Conservation (phyloP, 2,329 filamentous ascomycete genomes). For the Tolypocladium nubicola region DNA sequence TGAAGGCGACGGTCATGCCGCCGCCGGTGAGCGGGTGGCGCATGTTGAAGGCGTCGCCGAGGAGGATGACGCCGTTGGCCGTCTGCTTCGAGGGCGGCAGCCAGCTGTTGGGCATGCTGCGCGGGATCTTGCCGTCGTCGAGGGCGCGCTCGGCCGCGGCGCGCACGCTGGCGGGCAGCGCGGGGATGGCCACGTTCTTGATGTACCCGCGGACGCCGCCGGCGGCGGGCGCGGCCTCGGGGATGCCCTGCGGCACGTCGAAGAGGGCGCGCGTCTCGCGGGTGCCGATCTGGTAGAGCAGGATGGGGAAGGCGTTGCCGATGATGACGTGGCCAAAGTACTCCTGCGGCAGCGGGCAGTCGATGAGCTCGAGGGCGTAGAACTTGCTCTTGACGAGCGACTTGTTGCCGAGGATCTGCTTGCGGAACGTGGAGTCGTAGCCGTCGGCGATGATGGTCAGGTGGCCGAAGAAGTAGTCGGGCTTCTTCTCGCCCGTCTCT, state of each 20-base stretch:
- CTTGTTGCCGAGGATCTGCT: conserved; percentile 55
- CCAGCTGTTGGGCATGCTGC: conserved; percentile 91
- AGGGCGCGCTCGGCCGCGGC: conserved; percentile 68
- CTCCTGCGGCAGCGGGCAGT: conserved; percentile 66
- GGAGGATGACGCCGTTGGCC: conserved; percentile 57
- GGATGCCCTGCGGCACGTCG: conserved; percentile 70
- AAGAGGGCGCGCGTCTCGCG: conserved; percentile 87
- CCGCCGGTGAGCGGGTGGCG: conserved; percentile 95
- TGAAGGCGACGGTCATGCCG: conserved; percentile 96
- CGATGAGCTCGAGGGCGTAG: conserved; percentile 85
- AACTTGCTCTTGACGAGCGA: conserved; percentile 78
- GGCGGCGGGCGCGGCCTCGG: conserved; percentile 59
- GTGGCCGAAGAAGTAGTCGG: conserved; percentile 77
- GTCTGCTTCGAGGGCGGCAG: conserved; percentile 61
- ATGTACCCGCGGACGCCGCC: conserved; percentile 85
- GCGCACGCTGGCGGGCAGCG: conserved; percentile 60
- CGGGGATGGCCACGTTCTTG: conserved; percentile 65
- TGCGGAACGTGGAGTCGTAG: conserved; percentile 85
- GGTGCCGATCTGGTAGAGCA: conserved; percentile 94
- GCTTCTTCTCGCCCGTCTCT: conserved; percentile 40
- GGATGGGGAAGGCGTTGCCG: conserved; percentile 61
- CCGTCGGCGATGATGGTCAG: conserved; percentile 88
- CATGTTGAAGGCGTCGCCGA: conserved; percentile 98
- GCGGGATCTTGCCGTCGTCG: conserved; percentile 63
- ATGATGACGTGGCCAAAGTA: conserved; percentile 84